Evolutionary conservation across 1,139 yeast species (phyloP).

Genomic region (Diutina pseudorugosa): DNA sequence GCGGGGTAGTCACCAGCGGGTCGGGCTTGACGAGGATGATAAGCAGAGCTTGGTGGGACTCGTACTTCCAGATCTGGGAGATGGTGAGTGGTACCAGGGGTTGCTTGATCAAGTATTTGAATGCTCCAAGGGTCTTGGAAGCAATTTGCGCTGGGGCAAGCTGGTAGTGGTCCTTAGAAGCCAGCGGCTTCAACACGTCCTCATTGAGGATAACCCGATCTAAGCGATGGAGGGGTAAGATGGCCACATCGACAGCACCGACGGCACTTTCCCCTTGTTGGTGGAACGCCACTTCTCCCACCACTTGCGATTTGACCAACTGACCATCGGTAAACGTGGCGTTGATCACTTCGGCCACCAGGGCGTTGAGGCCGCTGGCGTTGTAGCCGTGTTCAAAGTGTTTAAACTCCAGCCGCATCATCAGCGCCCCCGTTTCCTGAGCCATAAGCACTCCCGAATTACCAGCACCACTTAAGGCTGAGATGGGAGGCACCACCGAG

Average conservation of each 20-base stretch:
- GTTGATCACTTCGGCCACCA: conserved; percentile 72
- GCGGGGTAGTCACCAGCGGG: conserved; percentile 21
- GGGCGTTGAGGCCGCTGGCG: conserved; percentile 49
- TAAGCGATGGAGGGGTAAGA: conserved; percentile 18
- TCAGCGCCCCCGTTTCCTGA: conserved; percentile 20
- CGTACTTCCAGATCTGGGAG: conserved; percentile 83
- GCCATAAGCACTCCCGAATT: too few relatives aligned
- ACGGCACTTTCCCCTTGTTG: conserved; percentile 20
- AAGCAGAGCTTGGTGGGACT: conserved; percentile 71
- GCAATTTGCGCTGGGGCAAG: conserved; percentile 27
- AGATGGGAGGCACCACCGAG: background rate
- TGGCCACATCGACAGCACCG: conserved; percentile 13
- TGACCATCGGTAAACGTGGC: conserved; percentile 61
- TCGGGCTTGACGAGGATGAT: conserved; percentile 58
- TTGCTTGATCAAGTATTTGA: conserved; percentile 44
- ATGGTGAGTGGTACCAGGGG: conserved; percentile 58
- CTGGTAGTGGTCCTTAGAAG: conserved; percentile 15
- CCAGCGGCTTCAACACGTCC: conserved; percentile 21
- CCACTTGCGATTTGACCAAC: conserved; percentile 42
- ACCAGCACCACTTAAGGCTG: too few relatives aligned
- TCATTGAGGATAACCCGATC: conserved; percentile 31
- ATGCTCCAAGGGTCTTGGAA: conserved; percentile 58
- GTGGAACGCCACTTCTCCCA: conserved; percentile 75
- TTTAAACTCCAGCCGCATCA: conserved; percentile 28
- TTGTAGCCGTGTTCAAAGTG: conserved; percentile 20